Evolutionary conservation across 1,139 yeast species (phyloP).

Genomic region (Lodderomyces theae): DNA sequence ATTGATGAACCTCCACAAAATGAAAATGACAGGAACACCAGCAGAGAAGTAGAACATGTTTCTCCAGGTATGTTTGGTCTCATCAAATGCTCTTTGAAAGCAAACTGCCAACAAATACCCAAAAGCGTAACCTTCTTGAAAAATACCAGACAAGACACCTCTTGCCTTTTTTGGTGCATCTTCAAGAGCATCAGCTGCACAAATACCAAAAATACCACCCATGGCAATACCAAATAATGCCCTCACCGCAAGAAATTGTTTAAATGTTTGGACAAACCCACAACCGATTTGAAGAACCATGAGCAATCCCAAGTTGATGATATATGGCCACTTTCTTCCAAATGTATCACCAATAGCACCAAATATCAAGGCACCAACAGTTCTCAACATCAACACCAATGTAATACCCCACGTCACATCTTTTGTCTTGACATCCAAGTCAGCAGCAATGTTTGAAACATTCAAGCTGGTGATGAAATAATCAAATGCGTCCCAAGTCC

Average conservation of each 20-base stretch:
- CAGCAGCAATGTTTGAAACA: constrained; percentile 29
- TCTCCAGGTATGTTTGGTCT: constrained; percentile 36
- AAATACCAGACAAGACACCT: constrained; percentile 39
- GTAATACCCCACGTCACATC: constrained; percentile 45
- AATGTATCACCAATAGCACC: constrained; percentile 36
- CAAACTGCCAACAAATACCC: constrained; percentile 43
- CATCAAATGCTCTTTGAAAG: constrained; percentile 40
- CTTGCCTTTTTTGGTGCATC: constrained; percentile 37
- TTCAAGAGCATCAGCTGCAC: constrained; percentile 34
- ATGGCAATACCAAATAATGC: constrained; percentile 43
- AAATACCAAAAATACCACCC: constrained; percentile 43
- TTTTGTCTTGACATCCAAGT: constrained; percentile 24
- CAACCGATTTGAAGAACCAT: constrained; percentile 38
- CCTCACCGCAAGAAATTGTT: constrained; percentile 39
- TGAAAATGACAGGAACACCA: constrained; percentile 39
- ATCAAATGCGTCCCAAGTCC: constrained; percentile 48
- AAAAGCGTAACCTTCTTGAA: constrained; percentile 35
- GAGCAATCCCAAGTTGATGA: constrained; percentile 29
- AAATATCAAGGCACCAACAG: constrained; percentile 40
- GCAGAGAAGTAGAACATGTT: constrained; percentile 43
- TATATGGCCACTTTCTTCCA: constrained; percentile 42
- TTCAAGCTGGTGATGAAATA: constrained; percentile 39
- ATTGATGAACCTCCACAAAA: constrained; percentile 32
- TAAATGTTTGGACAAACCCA: constrained; percentile 37
- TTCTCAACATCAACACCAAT: constrained; percentile 43